phyloP scores from a whole-genome alignment of 495 filamentous ascomycete species.

The Aspergillus baeticus region DNA sequence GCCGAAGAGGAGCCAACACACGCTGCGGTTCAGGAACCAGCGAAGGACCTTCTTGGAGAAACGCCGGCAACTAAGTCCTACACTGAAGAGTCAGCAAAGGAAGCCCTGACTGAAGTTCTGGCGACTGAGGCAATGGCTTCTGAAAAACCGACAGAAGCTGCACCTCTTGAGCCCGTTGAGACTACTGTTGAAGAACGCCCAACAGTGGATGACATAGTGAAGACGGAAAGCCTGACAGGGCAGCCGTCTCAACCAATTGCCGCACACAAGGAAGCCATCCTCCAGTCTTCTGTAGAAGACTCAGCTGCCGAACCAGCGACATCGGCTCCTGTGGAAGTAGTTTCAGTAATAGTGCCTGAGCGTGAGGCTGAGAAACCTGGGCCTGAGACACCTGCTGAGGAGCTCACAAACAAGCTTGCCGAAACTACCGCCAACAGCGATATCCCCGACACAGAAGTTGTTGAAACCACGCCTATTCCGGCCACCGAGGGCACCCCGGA shows the following conservation, averaged over 20 bases:
- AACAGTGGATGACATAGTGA: neutral
- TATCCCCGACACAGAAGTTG: neutral
- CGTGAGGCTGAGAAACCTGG: conserved; percentile 4
- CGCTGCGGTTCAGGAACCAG: neutral
- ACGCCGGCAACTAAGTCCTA: neutral
- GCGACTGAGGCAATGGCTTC: neutral
- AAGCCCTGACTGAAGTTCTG: neutral
- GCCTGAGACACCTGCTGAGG: conserved; percentile 1
- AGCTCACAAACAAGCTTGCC: neutral
- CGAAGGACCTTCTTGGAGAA: neutral
- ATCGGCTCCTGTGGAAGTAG: neutral
- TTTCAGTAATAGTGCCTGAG: neutral
- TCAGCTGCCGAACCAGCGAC: neutral
- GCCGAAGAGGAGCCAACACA: neutral
- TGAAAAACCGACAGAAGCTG: neutral
- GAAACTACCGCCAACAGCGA: neutral
- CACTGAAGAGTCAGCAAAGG: conserved; percentile 3
- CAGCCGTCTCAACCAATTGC: no score
- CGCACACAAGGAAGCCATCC: neutral
- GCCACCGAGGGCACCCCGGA: conserved; percentile 3
- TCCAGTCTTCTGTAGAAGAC: neutral
- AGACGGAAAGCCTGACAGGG: no score
- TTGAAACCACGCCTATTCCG: neutral
- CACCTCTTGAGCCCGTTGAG: neutral
- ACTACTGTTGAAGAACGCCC: neutral